Base-by-base conservation (phyloP, 2,329 filamentous ascomycete species). In the Aspergillus hortae region DNA sequence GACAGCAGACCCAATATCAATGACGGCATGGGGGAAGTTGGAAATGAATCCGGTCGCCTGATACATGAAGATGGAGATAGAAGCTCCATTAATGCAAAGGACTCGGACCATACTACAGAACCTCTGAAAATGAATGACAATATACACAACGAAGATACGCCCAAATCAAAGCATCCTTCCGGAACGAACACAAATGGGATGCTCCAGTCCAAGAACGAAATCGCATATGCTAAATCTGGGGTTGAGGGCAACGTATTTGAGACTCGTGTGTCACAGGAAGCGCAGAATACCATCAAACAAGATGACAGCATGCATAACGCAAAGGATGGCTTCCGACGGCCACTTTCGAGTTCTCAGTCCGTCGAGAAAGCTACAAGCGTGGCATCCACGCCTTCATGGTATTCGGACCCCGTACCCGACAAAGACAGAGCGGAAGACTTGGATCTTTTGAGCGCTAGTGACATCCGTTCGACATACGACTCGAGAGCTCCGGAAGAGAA, bases 401-500 rank as follows among this genome's bases (percentile, higher is more conserved):
- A 52, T 38, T 44, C 52, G n/a, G 46, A 55, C 12, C 35, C 32
- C 30, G 38, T 27, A 11, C 14, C 53, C 40, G 48, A 12, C 9
- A 36, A 60, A 42, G 56, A 59, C 27, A 60, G 57, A 47, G 60
- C 68, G n/a, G 63, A 67, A 35, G 64, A 68, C 48, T 51, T 73
- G 25, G 64, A 71, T 33, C 51, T 62, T n/a, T 56, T 73, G 38
- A 59, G 63, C 36, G 65, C 69, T 2, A 69, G 62, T 48, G 70
- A 73, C 55, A 67, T 73, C 17, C 65, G 70, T 44, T 64, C 66
- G 11, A 55, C 61, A 19, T 71, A 65, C 49, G 57, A 59, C 44
- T 32, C 58, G 11, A 58, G 55, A 30, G 59, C 57, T 27, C 58
- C 56, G 15, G 54, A 62, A 6, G 32, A 55, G 4, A 60, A 63